Conservation (phyloP, 805 yeast genomes). For the Candida parachauliodes region DNA sequence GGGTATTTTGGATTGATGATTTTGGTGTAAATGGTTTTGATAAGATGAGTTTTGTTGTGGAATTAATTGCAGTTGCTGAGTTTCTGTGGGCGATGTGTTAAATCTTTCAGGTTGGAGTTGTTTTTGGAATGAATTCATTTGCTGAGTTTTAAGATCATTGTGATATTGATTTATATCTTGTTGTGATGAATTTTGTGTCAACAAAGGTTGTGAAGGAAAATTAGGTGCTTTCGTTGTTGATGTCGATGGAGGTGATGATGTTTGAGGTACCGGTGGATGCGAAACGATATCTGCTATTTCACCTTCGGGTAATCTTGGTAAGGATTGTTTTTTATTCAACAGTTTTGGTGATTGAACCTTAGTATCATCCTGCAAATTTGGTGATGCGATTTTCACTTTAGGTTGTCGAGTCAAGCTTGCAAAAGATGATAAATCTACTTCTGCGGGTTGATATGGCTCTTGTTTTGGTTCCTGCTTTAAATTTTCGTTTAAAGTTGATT, state of each 20-base stretch:
- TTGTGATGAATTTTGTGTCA: too few relatives aligned
- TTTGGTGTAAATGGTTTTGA: slow-evolving; percentile 5
- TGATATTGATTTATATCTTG: slow-evolving; percentile 13
- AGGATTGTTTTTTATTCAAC: slow-evolving; percentile 6
- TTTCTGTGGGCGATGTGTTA: slow-evolving; percentile 4
- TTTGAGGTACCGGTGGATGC: too few relatives aligned
- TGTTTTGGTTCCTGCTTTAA: slow-evolving; percentile 4
- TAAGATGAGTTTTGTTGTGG: slow-evolving; percentile 2
- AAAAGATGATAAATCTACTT: slow-evolving; percentile 42
- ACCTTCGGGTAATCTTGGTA: slow-evolving; percentile 12
- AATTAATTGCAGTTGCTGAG: background rate
- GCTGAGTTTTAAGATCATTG: slow-evolving; percentile 15
- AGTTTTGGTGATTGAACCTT: background rate
- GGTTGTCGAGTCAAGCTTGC: slow-evolving; percentile 44
- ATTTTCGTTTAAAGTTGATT: slow-evolving; percentile 3
- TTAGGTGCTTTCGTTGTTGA: too few relatives aligned
- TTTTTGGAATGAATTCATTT: slow-evolving; percentile 9
- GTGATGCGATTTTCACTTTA: slow-evolving; percentile 13
- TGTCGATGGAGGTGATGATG: background rate
- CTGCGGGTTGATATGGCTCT: slow-evolving; percentile 44
- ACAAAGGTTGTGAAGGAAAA: too few relatives aligned
- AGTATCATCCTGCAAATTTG: background rate
- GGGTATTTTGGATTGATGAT: slow-evolving; percentile 12
- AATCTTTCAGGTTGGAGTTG: slow-evolving; percentile 9
- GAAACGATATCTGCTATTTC: background rate